Evolutionary conservation across 768 basidiomycete species (phyloP), one percentile per base, ranked within the genome.

Genomic region (Kwoniella newhampshirensis): DNA sequence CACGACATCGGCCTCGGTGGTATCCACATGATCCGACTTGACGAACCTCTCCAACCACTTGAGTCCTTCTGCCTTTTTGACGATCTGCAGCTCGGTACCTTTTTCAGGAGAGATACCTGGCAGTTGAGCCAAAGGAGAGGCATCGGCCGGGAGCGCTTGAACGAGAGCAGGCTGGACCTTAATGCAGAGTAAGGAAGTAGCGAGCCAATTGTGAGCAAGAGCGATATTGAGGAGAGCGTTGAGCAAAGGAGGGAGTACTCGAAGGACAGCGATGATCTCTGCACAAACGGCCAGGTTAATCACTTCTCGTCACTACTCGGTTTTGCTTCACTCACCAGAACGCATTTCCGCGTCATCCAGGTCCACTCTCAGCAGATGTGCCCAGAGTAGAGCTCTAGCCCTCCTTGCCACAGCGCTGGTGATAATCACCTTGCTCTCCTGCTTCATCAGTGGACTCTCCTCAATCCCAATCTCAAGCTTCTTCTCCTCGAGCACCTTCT

Each of bases 131-230:
- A 90, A 82, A 18, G 73, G 71, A 21, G 74, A 59, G 41, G 57
- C 47, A 37, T 63, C 58, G 13, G 69, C 60, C 25, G 77, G 82
- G 18, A 92, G 78, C 0, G 90, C 96, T 77, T 99, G 96, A 0
- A 84, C 82, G 30, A 99, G 80, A 75, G 85, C 85, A 3, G 88
- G 84, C 63, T 93, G 87, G 25, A 99, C 78, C 36, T 86, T 86
- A 84, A 96, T 88, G 66, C 86, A 80, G 27, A 83, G 79, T 35
- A 93, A 79, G 0, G 89, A 86, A 1, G 91, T 87, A 4, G 82
- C 70, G 8, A 98, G 84, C 93, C 93, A 99, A 70, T 85, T 91
- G 62, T 91, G 89, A 0, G 92, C 82, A 18, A 88, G 82, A 0
- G 87, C 82, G 60, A 96, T 88, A 64, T 84, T 87, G 51, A 93